Evolutionary conservation across 129 eudicot species (phyloP).

Genomic region (Pseudognaphalium luteoalbum): DNA sequence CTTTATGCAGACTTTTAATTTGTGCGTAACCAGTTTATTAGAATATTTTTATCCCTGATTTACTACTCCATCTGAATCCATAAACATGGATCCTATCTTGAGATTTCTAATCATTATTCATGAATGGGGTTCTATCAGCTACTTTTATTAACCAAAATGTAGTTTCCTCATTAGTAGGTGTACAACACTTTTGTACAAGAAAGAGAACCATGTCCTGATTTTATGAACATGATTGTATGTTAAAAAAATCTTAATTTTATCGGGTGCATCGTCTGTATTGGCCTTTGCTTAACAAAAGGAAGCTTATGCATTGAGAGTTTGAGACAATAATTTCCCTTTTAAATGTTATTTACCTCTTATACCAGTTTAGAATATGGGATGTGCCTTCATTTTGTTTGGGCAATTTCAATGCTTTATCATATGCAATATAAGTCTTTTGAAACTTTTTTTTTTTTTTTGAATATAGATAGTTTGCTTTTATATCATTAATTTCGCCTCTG

Average conservation of each 20-base stretch:
- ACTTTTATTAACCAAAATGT: conserved; percentile 5
- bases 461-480: conserved; percentile 10
- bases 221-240: conserved; percentile 3
- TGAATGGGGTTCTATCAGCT: no score
- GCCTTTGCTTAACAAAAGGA: no score
- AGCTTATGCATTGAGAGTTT: neutral
- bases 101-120: no score
- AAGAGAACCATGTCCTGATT: conserved; percentile 3
- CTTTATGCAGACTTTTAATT: no score
- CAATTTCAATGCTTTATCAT: neutral
- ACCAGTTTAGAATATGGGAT: neutral
- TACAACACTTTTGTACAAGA: neutral
- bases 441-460: neutral
- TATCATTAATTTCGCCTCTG: neutral
- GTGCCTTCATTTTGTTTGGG: neutral
- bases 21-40: no score
- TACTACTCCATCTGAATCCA: no score
- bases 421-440: neutral
- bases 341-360: neutral
- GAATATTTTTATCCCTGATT: no score
- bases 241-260: neutral
- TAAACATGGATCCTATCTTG: no score
- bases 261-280: no score
- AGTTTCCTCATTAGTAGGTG: neutral
- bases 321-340: neutral